Evolutionary conservation across 164 flowering plant genomes (phyloP).

Genomic region (Stephania cephalantha): DNA sequence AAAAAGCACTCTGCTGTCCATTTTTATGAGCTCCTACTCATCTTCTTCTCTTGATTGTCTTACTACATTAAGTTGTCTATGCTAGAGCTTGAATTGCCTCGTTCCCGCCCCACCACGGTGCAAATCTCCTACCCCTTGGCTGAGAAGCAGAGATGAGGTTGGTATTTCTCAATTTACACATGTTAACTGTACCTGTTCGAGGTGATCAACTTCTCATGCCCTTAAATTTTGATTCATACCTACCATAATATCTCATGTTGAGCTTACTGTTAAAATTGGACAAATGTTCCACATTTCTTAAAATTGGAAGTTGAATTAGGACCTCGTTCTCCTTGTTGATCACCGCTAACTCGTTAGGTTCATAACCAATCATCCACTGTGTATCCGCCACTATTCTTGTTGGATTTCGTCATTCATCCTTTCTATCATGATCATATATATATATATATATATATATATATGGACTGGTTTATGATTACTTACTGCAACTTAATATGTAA

Average conservation of each 20-base stretch:
- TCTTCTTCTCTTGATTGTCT: too few species aligned
- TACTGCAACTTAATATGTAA: too few species aligned
- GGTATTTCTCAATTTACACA: constrained; percentile 30
- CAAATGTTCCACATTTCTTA: background rate
- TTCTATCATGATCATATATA: too few species aligned
- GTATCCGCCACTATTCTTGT: background rate
- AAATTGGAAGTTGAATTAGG: background rate
- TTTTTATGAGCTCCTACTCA: too few species aligned
- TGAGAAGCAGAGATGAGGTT: constrained; percentile 93
- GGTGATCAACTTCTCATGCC: background rate
- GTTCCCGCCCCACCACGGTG: constrained; percentile 77
- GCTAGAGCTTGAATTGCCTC: constrained; percentile 54
- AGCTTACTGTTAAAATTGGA: background rate
- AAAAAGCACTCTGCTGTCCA: too few species aligned
- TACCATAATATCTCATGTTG: background rate
- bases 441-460: too few species aligned
- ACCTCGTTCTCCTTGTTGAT: background rate
- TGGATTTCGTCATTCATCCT: background rate
- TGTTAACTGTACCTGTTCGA: too few species aligned
- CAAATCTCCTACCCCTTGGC: constrained; percentile 74
- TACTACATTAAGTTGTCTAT: too few species aligned
- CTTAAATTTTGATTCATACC: background rate
- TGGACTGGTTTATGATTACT: too few species aligned
- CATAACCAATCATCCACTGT: background rate
- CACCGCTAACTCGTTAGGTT: background rate